These are phyloP conservation scores for Akanthomyces dipterigenus DNA, from an alignment of 2,329 filamentous ascomycete species.

Conservation along the genomic window DNA sequence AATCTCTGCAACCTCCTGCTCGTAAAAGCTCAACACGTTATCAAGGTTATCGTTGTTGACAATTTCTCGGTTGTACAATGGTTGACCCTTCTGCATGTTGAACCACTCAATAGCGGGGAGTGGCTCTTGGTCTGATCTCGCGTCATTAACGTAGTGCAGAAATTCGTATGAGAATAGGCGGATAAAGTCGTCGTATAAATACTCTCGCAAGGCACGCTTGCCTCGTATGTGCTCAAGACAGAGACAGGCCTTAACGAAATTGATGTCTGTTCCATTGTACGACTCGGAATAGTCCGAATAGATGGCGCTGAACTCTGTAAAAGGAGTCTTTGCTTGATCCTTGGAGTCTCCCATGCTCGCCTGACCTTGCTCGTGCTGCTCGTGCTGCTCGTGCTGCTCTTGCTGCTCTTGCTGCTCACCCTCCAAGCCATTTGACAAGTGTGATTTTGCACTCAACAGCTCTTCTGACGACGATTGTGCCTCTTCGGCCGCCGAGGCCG, in stretches of 20 bases:
- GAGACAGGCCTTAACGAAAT: slow-evolving; percentile 40
- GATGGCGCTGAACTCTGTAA: slow-evolving; percentile 29
- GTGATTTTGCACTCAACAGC: neutral
- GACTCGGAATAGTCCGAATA: slow-evolving; percentile 39
- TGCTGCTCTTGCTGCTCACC: neutral
- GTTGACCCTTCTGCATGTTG: slow-evolving; percentile 23
- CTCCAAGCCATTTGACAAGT: neutral
- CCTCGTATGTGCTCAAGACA: slow-evolving; percentile 34
- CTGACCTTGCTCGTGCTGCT: neutral
- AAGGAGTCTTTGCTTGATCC: slow-evolving; percentile 21
- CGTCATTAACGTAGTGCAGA: slow-evolving; percentile 30
- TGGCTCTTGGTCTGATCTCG: slow-evolving; percentile 20
- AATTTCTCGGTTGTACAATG: slow-evolving; percentile 25
- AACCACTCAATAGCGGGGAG: slow-evolving; percentile 38
- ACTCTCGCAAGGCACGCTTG: slow-evolving; percentile 30
- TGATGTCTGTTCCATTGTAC: slow-evolving; percentile 29
- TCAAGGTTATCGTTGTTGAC: slow-evolving; percentile 30
- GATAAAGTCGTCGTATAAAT: slow-evolving; percentile 48
- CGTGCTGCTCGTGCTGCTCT: neutral
- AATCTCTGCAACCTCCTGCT: slow-evolving; percentile 22
- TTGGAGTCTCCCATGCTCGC: neutral
- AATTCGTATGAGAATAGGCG: slow-evolving; percentile 36
- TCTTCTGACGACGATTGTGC: neutral
- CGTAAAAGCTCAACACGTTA: slow-evolving; percentile 27
- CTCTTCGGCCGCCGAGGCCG: neutral